A percentile compares a stretch with the other conserved stretches of the same genome.
phyloP scores from a whole-genome alignment of 805 yeast genomes.

The Saccharomycopsis fibuligera region DNA sequence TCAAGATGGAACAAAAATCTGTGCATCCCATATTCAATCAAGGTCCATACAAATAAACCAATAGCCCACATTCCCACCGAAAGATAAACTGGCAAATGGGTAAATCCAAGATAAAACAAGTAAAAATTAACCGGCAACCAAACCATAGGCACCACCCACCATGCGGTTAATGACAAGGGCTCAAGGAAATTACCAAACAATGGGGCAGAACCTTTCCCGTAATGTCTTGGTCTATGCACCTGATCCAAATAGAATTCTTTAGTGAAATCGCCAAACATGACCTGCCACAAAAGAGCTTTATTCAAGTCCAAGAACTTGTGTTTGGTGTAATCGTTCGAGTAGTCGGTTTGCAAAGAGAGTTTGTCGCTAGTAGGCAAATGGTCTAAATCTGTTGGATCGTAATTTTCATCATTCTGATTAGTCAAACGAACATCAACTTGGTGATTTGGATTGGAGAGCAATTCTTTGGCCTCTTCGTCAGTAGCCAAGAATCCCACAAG shows the following conservation, averaged over 20 bases:
- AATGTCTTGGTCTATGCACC: conserved; percentile 96
- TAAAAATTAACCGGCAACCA: conserved; percentile 83
- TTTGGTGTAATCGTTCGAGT: conserved; percentile 55
- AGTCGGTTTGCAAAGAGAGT: conserved; percentile 75
- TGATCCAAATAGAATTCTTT: conserved; percentile 92
- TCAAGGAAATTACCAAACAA: conserved; percentile 92
- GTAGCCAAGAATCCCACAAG: conserved; percentile 82
- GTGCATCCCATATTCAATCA: conserved; percentile 82
- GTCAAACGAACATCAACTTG: conserved; percentile 49
- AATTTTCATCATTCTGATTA: conserved; percentile 31
- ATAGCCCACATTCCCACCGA: conserved; percentile 57
- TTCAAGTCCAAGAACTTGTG: conserved; percentile 84
- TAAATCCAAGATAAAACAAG: conserved; percentile 53
- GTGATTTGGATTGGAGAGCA: conserved; percentile 53
- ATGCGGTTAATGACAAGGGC: conserved; percentile 84
- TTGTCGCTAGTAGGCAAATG: conserved; percentile 69
- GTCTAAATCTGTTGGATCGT: conserved; percentile 51
- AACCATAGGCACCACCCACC: conserved; percentile 84
- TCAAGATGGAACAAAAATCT: conserved; percentile 93
- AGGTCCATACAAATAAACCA: conserved; percentile 92
- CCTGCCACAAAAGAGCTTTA: conserved; percentile 77
- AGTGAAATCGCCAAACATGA: conserved; percentile 64
- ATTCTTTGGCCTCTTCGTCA: conserved; percentile 64
- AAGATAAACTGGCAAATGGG: conserved; percentile 36
- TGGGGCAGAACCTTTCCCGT: conserved; percentile 95